A percentile compares a stretch with the other conserved stretches of the same genome.
These are phyloP conservation scores for Ophiostoma australiae DNA, from an alignment of 2,329 filamentous ascomycete genomes.

Conservation along the genomic window DNA sequence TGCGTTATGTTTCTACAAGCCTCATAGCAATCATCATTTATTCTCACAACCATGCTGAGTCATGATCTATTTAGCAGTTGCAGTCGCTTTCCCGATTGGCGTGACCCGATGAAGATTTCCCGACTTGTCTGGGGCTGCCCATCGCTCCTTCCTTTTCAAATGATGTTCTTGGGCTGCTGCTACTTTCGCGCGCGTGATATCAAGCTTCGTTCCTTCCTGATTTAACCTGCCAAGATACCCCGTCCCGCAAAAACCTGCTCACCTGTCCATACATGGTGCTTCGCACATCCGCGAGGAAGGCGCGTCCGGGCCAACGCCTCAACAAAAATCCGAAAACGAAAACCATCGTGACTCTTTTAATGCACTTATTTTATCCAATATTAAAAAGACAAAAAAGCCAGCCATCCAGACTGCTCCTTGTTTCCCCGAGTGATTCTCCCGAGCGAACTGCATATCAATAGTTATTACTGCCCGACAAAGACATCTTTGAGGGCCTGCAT, in stretches of 20 bases:
- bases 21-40: not conserved
- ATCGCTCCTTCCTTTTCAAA: constrained; percentile 10
- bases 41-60: not conserved
- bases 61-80: not conserved
- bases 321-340: not conserved
- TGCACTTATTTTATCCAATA: not conserved
- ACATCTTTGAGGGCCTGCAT: not conserved
- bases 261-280: not conserved
- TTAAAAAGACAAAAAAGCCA: not conserved
- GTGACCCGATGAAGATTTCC: no score
- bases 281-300: not conserved
- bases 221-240: not conserved
- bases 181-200: not conserved
- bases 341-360: not conserved
- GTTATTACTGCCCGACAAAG: not conserved
- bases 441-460: not conserved
- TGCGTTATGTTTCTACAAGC: not conserved
- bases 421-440: not conserved
- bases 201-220: not conserved
- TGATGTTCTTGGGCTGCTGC: not conserved
- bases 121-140: not conserved
- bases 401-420: not conserved
- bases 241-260: not conserved
- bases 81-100: not conserved
- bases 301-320: constrained; percentile 14